Evolutionary conservation across 1,284 basidiomycete species (phyloP).

Genomic region (Albatrellus sp.): DNA sequence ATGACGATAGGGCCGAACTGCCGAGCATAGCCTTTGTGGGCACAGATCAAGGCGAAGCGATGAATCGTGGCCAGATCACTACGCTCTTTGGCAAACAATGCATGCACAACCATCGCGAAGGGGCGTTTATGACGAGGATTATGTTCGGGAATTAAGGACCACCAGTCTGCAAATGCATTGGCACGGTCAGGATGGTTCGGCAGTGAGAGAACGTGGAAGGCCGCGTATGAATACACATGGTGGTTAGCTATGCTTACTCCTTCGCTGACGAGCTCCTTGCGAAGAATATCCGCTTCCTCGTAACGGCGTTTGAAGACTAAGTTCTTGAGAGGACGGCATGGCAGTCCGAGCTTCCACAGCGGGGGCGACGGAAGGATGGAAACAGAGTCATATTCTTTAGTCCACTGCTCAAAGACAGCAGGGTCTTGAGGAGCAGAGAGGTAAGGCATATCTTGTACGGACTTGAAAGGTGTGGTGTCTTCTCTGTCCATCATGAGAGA

Average conservation of each 20-base stretch:
- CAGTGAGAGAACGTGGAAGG: slow-evolving; percentile 14
- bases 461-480: slow-evolving; percentile 20
- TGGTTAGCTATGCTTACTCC: slow-evolving; percentile 20
- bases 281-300: slow-evolving; percentile 16
- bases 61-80: slow-evolving; percentile 16
- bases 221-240: slow-evolving; percentile 20
- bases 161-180: slow-evolving; percentile 23
- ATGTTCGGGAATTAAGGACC: slow-evolving; percentile 24
- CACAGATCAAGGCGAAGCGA: slow-evolving; percentile 15
- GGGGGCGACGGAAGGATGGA: neutral
- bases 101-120: slow-evolving; percentile 1
- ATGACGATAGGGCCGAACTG: slow-evolving; percentile 8
- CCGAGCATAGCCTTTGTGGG: slow-evolving; percentile 17
- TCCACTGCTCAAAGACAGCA: slow-evolving; percentile 19
- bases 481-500: slow-evolving; percentile 2
- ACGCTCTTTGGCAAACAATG: slow-evolving; percentile 7
- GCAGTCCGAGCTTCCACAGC: neutral
- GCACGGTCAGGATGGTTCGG: slow-evolving; percentile 14
- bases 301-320: slow-evolving; percentile 14
- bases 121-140: neutral
- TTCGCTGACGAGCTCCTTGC: slow-evolving; percentile 19
- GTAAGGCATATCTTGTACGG: slow-evolving; percentile 17
- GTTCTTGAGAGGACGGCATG: slow-evolving; percentile 9
- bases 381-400: slow-evolving; percentile 14
- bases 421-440: slow-evolving; percentile 15